Base-by-base conservation (phyloP, 805 yeast species). In the Candida coquimbonensis region DNA sequence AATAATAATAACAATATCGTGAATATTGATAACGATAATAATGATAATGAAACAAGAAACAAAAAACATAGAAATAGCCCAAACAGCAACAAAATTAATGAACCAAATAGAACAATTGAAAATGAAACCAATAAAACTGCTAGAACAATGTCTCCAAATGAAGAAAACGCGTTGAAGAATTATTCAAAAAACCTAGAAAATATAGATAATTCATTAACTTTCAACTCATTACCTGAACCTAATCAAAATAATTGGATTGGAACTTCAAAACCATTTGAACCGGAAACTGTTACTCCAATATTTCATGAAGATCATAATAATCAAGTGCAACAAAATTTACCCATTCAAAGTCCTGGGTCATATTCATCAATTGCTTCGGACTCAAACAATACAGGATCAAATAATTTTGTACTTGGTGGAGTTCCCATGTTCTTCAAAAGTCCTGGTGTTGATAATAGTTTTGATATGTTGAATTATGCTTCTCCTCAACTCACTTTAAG, bases 401-500 rank as follows among this genome's bases (percentile, higher is more conserved):
- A 13, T 14, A 26, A 36, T 29, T 14, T 17, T 21, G 16, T 6
- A 36, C 26, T 19, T 19, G 17, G 16, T 32, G 33, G 31, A 29
- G 31, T 19, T n/a, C 42, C 34, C 9, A 9, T 12, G 14, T 39
- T 38, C 9, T 35, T 44, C 9, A 26, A 46, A 34, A 46, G 49
- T 29, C 53, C 50, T 1, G 24, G 44, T 2, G 27, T 42, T 5
- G 32, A 45, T 1, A 32, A 49, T 9, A 29, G 31, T 29, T 44
- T 52, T 35, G 68, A 44, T 51, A 53, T 47, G 46, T 51, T 19
- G 52, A 60, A 53, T 59, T 58, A 57, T 40, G 59, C 60, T 36
- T 64, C 65, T 21, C 53, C 68, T 7, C 65, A 64, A 38, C 51
- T 56, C 38, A 66, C 69, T 1, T 56, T 70, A 39, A 56, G 70